phyloP scores from a whole-genome alignment of 2,329 filamentous ascomycete species.

The Colletotrichum tanaceti region DNA sequence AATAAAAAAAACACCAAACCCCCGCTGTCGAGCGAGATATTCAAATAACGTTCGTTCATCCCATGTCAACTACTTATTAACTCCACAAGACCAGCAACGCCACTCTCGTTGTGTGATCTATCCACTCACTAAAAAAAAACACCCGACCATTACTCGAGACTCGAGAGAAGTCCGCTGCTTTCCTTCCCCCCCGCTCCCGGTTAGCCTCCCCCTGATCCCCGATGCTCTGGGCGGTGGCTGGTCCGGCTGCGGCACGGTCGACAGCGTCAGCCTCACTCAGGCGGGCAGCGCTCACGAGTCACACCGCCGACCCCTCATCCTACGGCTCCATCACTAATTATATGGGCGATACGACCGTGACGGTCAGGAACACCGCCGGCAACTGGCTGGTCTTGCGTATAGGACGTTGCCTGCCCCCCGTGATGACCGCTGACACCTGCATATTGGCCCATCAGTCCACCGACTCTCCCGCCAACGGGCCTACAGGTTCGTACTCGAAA shows the following conservation, averaged over 20 bases:
- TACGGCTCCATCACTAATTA: constrained; percentile 28
- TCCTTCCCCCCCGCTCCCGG: not conserved
- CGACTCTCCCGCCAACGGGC: constrained; percentile 3
- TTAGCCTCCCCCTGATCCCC: constrained; percentile 12
- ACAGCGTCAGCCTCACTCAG: constrained; percentile 12
- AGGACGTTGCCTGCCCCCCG: no score
- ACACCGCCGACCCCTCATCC: constrained; percentile 7
- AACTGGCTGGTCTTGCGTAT: constrained; percentile 29
- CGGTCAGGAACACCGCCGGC: constrained; percentile 28
- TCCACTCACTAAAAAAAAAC: not conserved
- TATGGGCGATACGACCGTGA: constrained; percentile 11
- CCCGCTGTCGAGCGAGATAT: no score
- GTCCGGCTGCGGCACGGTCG: constrained; percentile 14
- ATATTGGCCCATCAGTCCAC: no score
- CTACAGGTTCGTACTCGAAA: constrained; percentile 22
- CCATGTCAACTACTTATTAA: not conserved
- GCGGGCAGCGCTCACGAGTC: constrained; percentile 12
- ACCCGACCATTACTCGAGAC: not conserved
- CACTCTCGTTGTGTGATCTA: not conserved
- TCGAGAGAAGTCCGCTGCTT: constrained; percentile 18
- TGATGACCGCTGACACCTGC: no score
- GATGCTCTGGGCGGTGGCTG: constrained; percentile 11
- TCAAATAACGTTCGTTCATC: not conserved
- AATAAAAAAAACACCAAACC: no score
- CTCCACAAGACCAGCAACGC: not conserved